A percentile compares a stretch with the other conserved stretches of the same genome.
phyloP scores from a whole-genome alignment of 805 yeast species.

The Ogataea methanolica region DNA sequence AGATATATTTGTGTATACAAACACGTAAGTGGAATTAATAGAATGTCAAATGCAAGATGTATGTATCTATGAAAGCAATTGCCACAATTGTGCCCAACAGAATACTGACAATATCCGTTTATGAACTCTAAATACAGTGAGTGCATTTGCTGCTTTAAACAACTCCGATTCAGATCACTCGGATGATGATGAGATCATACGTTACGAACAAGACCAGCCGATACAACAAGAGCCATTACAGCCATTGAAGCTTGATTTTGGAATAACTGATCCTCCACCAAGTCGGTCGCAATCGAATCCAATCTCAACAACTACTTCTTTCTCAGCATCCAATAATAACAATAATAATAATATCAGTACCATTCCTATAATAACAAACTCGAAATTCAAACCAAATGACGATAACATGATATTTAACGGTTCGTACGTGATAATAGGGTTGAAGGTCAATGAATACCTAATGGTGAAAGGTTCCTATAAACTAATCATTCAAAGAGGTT shows the following conservation, averaged over 20 bases:
- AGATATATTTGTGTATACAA: no score
- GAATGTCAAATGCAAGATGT: no score
- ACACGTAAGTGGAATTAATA: no score
- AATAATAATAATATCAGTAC: not conserved
- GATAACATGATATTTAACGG: constrained; percentile 35
- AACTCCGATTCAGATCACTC: constrained; percentile 14
- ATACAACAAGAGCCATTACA: not conserved
- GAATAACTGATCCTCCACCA: constrained; percentile 1
- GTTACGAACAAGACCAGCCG: not conserved
- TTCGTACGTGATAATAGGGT: constrained; percentile 35
- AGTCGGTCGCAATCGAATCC: not conserved
- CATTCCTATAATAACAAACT: constrained; percentile 17
- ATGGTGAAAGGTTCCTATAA: constrained; percentile 44
- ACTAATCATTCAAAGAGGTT: constrained; percentile 43
- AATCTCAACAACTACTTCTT: not conserved
- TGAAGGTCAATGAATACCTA: constrained; percentile 38
- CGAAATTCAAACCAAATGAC: constrained; percentile 35
- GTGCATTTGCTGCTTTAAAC: constrained; percentile 33
- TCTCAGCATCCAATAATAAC: not conserved
- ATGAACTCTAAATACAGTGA: constrained; percentile 6
- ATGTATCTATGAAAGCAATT: no score
- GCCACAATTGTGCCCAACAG: no score
- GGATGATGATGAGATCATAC: not conserved
- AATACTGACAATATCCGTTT: not conserved
- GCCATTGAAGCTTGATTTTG: constrained; percentile 2